A percentile compares a stretch with the other conserved stretches of the same genome.
Evolutionary conservation across 345 rosid species (phyloP).

Genomic region (Angophora floribunda): DNA sequence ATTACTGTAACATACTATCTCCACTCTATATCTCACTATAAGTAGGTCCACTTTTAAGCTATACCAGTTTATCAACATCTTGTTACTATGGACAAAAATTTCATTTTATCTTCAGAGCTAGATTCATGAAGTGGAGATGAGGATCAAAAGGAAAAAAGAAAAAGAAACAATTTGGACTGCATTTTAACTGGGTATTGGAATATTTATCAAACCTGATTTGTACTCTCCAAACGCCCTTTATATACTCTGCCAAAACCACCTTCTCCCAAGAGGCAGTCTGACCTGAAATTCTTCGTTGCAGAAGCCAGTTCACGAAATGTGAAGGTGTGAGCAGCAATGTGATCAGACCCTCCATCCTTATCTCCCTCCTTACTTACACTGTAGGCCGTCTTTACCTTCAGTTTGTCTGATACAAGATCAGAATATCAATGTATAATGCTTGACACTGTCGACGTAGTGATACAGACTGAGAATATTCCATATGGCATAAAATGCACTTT

Average conservation of each 20-base stretch:
- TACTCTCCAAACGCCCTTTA: conserved; percentile 55
- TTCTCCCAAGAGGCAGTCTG: conserved; percentile 61
- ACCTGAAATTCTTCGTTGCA: conserved; percentile 59
- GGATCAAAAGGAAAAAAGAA: not conserved
- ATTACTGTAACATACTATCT: not conserved
- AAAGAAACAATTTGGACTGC: not conserved
- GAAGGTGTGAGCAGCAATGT: conserved; percentile 53
- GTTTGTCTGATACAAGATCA: conserved; percentile 23
- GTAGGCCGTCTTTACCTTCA: conserved; percentile 12
- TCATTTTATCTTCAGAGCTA: not conserved
- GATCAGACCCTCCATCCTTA: conserved; percentile 40
- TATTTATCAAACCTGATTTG: conserved; percentile 32
- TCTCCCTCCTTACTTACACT: conserved; percentile 21
- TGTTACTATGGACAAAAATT: not conserved
- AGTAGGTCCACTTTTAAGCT: not conserved
- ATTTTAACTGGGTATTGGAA: not conserved
- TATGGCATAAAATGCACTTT: not conserved
- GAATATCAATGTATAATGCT: not conserved
- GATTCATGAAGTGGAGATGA: not conserved
- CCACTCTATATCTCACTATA: not conserved
- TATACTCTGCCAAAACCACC: conserved; percentile 72
- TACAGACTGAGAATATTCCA: not conserved
- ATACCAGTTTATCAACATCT: not conserved
- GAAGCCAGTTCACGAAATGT: conserved; percentile 61
- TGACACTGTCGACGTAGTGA: not conserved